A percentile compares a stretch with the other conserved stretches of the same genome.
Conservation (phyloP, 2,329 filamentous ascomycete genomes). For the Hymenoscyphus salicellus region DNA sequence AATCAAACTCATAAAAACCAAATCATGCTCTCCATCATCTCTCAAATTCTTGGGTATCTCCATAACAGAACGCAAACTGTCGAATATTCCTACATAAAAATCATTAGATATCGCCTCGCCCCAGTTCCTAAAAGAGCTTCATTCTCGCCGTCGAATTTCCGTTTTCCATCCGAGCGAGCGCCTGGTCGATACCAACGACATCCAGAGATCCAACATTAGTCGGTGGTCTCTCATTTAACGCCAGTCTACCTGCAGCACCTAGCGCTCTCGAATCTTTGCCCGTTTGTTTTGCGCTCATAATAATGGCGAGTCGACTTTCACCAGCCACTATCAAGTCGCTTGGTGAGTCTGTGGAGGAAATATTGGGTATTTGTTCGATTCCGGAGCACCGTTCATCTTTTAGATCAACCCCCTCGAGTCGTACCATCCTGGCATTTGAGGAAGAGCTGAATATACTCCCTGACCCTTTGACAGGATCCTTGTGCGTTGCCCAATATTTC, state of each 20-base stretch:
- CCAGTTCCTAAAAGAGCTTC: constrained; percentile 21
- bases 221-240: constrained; percentile 24
- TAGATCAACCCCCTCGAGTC: constrained; percentile 33
- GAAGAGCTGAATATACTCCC: constrained; percentile 30
- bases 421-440: constrained; percentile 27
- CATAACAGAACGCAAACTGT: constrained; percentile 5
- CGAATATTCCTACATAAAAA: constrained; percentile 8
- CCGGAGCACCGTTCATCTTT: constrained; percentile 35
- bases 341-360: constrained; percentile 15
- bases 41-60: constrained; percentile 9
- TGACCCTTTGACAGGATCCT: constrained; percentile 17
- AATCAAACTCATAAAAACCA: not conserved
- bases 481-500: constrained; percentile 35
- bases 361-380: constrained; percentile 31
- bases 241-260: constrained; percentile 16
- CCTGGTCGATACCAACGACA: constrained; percentile 63
- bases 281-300: constrained; percentile 21
- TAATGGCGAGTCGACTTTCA: constrained; percentile 34
- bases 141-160: constrained; percentile 16
- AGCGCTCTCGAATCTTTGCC: constrained; percentile 10
- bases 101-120: constrained; percentile 5
- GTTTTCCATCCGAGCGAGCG: constrained; percentile 53
- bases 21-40: not conserved
- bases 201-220: constrained; percentile 44
- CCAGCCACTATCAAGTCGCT: constrained; percentile 34